Percentiles rank a stretch among this genome's conserved stretches.
Evolutionary conservation across 306 rosid genomes (phyloP).

Genomic region (Corylus avellana): DNA sequence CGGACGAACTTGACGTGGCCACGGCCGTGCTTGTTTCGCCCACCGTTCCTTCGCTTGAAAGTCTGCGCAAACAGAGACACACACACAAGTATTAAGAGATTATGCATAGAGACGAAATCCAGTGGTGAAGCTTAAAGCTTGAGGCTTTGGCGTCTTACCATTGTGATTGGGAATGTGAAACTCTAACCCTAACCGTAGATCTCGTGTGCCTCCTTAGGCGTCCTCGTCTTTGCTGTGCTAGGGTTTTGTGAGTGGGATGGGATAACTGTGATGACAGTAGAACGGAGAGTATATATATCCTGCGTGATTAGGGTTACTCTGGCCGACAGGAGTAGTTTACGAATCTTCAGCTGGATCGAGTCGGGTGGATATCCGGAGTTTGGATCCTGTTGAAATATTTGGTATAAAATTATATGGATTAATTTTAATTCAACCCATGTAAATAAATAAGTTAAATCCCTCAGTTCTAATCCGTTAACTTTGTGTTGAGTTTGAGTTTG

Average conservation of each 20-base stretch:
- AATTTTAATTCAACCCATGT: no score
- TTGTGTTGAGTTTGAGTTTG: no score
- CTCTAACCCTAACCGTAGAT: not conserved
- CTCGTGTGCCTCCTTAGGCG: not conserved
- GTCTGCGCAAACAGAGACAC: conserved; percentile 49
- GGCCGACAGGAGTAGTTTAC: not conserved
- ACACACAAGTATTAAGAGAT: not conserved
- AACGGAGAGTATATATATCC: not conserved
- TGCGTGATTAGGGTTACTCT: not conserved
- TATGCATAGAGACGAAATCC: not conserved
- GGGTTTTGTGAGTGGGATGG: not conserved
- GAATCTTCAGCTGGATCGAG: not conserved
- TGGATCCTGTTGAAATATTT: no score
- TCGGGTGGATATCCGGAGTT: not conserved
- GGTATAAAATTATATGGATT: no score
- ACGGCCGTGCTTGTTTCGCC: conserved; percentile 93
- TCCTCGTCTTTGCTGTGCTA: not conserved
- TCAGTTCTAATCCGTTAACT: no score
- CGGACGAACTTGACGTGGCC: conserved; percentile 91
- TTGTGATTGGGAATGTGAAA: not conserved
- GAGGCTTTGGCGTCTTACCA: not conserved
- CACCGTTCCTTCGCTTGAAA: conserved; percentile 94
- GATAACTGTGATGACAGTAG: no score
- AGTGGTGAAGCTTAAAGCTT: not conserved
- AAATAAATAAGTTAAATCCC: no score